phyloP scores from a whole-genome alignment of 768 basidiomycete species.

The Stropharia rugosoannulata region DNA sequence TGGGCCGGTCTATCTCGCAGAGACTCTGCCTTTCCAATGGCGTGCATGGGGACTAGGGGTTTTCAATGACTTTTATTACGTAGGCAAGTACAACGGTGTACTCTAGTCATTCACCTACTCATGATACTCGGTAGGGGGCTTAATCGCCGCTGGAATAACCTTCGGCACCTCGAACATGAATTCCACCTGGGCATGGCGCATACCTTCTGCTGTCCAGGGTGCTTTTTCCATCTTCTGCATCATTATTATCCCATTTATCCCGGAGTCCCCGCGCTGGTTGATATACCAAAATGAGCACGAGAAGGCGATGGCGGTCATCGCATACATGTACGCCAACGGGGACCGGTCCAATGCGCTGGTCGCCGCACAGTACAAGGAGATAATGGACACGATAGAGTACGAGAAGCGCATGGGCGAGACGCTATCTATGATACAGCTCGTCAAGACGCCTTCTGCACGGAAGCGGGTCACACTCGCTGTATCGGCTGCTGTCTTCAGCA shows the following conservation, averaged over 20 bases:
- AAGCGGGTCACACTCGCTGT: constrained; percentile 14
- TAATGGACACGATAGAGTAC: constrained; percentile 9
- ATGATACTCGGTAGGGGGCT: background rate
- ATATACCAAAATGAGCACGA: constrained; percentile 8
- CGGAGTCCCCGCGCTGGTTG: constrained; percentile 41
- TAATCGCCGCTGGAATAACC: constrained; percentile 16
- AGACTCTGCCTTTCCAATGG: constrained; percentile 12
- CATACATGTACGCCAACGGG: constrained; percentile 14
- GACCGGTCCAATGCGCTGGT: constrained; percentile 6
- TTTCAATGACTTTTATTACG: constrained; percentile 17
- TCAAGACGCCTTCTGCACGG: constrained; percentile 13
- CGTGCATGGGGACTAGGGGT: constrained; percentile 14
- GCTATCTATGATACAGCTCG: constrained; percentile 8
- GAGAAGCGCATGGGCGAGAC: constrained; percentile 10
- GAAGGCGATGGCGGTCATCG: constrained; percentile 11
- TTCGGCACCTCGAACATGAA: constrained; percentile 26
- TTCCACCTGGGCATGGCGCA: constrained; percentile 32
- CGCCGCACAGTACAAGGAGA: constrained; percentile 12
- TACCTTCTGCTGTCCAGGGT: constrained; percentile 30
- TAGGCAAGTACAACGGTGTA: constrained; percentile 5
- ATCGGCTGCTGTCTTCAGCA: constrained; percentile 16
- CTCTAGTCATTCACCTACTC: background rate
- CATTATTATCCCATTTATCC: constrained; percentile 30
- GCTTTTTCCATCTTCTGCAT: constrained; percentile 28
- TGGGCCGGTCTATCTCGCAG: constrained; percentile 15